Conservation (phyloP, 495 filamentous ascomycete genomes). For the Lentithecium fluviatile region DNA sequence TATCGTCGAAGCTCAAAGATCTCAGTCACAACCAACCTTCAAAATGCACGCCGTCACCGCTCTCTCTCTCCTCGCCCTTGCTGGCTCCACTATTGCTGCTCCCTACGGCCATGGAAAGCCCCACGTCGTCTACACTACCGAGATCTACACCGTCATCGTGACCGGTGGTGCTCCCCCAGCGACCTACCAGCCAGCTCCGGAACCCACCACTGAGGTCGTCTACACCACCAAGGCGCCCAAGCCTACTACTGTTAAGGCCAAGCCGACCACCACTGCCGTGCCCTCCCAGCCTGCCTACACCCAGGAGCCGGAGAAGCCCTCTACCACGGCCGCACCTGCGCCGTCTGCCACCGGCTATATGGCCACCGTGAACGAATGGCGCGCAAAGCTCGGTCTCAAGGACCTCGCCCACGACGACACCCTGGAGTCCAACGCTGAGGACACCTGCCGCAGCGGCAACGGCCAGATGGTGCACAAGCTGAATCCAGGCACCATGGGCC, state of each 20-base stretch:
- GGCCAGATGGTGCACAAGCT: conserved; percentile 17
- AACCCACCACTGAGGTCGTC: no score
- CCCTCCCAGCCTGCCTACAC: background rate
- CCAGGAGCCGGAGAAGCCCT: background rate
- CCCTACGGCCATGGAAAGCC: background rate
- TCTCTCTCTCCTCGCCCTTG: conserved; percentile 13
- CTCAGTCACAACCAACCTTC: background rate
- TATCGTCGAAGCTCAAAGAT: conserved; percentile 7
- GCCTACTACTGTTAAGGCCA: no score
- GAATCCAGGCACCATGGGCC: conserved; percentile 2
- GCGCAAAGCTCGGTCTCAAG: conserved; percentile 4
- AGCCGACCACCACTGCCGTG: background rate
- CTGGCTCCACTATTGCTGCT: conserved; percentile 4
- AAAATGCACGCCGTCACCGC: conserved; percentile 2
- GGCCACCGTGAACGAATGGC: conserved; percentile 6
- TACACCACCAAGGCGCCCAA: no score
- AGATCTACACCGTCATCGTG: conserved; percentile 8
- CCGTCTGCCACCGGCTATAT: conserved; percentile 10
- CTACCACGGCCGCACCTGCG: background rate
- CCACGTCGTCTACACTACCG: conserved; percentile 12
- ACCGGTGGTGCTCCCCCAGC: no score
- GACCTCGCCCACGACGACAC: background rate
- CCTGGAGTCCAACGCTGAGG: conserved; percentile 1
- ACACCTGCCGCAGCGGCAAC: background rate
- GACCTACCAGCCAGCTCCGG: no score